Conservation (phyloP, 1,139 yeast species). For the Suhomyces chickasaworum region DNA sequence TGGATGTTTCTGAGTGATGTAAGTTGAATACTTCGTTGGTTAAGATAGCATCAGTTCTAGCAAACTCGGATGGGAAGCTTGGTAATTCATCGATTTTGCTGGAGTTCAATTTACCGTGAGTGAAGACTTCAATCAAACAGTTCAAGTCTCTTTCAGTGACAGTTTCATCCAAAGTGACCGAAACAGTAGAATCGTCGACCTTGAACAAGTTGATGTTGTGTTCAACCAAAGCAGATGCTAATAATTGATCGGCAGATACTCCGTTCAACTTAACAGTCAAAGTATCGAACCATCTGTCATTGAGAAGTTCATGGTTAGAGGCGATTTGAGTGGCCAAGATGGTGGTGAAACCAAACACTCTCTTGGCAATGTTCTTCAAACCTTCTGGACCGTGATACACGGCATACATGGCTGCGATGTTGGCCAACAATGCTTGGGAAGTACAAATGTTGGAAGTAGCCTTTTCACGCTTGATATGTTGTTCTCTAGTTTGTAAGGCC, state of each 20-base stretch:
- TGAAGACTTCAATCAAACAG: slow-evolving; percentile 60
- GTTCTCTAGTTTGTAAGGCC: slow-evolving; percentile 97
- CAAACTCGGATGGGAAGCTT: slow-evolving; percentile 52
- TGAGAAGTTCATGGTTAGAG: slow-evolving; percentile 52
- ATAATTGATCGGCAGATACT: slow-evolving; percentile 54
- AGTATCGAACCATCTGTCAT: slow-evolving; percentile 83
- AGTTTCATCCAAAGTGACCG: slow-evolving; percentile 86
- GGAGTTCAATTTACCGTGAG: slow-evolving; percentile 30
- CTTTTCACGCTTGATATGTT: slow-evolving; percentile 94
- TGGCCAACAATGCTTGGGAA: slow-evolving; percentile 94
- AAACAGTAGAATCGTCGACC: slow-evolving; percentile 61
- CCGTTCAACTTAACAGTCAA: slow-evolving; percentile 63
- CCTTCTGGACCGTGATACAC: slow-evolving; percentile 97
- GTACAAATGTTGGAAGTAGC: slow-evolving; percentile 98
- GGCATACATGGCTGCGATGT: slow-evolving; percentile 93
- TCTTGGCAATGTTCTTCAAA: slow-evolving; percentile 72
- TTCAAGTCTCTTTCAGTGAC: slow-evolving; percentile 64
- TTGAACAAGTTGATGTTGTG: slow-evolving; percentile 77
- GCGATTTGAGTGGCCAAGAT: slow-evolving; percentile 63
- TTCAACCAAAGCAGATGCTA: slow-evolving; percentile 58
- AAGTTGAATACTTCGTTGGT: slow-evolving; percentile 78
- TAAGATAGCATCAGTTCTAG: slow-evolving; percentile 66
- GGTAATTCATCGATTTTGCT: slow-evolving; percentile 43
- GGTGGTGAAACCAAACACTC: slow-evolving; percentile 76
- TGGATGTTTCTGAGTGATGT: slow-evolving; percentile 91